Evolutionary conservation across 371 early-diverging fungal genomes (phyloP).

Genomic region (Mortierella sp.): DNA sequence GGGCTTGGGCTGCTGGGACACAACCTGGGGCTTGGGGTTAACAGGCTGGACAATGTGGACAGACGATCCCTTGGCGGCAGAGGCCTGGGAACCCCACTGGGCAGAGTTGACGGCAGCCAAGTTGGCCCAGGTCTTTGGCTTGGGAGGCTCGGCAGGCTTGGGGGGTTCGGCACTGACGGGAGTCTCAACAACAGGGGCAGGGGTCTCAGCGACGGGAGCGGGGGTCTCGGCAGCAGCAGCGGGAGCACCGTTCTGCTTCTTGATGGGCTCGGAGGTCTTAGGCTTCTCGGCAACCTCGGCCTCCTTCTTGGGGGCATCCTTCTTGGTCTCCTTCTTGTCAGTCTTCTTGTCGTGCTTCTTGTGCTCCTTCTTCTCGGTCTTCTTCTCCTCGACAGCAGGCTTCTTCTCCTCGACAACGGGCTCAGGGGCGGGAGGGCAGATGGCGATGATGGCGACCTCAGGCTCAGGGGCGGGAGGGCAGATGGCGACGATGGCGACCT

Average conservation of each 20-base stretch:
- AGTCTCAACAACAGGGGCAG: not conserved
- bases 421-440: slow-evolving; percentile 18
- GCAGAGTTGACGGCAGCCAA: slow-evolving; percentile 59
- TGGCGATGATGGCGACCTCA: slow-evolving; percentile 16
- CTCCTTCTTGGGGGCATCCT: slow-evolving; percentile 35
- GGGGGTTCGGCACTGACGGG: slow-evolving; percentile 12
- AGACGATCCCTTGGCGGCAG: slow-evolving; percentile 55
- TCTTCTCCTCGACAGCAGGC: slow-evolving; percentile 24
- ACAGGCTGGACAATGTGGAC: slow-evolving; percentile 38
- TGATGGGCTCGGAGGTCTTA: slow-evolving; percentile 21
- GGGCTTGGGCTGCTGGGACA: slow-evolving; percentile 37
- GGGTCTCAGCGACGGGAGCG: slow-evolving; percentile 1
- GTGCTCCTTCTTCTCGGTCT: slow-evolving; percentile 26
- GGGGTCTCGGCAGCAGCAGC: slow-evolving; percentile 13
- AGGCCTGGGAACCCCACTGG: slow-evolving; percentile 59
- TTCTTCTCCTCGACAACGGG: slow-evolving; percentile 33
- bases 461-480: not conserved
- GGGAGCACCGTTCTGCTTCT: slow-evolving; percentile 25
- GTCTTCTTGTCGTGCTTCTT: slow-evolving; percentile 25
- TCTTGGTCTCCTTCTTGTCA: slow-evolving; percentile 33
- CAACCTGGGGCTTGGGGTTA: slow-evolving; percentile 37
- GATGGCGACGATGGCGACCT: slow-evolving; percentile 7
- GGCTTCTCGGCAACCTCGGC: slow-evolving; percentile 29
- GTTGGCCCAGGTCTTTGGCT: slow-evolving; percentile 68
- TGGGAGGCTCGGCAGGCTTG: slow-evolving; percentile 35